A percentile compares a stretch with the other conserved stretches of the same genome.
These are phyloP conservation scores for Leucogyrophana mollusca DNA, from an alignment of 768 basidiomycete genomes.

Conservation along the genomic window DNA sequence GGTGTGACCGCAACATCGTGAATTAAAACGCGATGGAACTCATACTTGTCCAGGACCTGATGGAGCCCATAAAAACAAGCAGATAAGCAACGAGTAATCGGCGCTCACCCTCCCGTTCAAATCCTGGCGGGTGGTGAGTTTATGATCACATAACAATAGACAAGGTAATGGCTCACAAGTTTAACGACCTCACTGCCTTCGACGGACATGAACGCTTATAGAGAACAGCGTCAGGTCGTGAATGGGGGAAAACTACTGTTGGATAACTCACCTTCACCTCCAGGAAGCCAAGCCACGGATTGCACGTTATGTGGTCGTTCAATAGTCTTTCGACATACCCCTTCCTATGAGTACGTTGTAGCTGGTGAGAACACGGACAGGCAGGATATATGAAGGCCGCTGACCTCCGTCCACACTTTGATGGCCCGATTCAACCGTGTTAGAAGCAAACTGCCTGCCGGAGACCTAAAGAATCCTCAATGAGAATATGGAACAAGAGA, in stretches of 20 bases:
- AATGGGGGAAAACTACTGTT: not conserved
- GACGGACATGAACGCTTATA: slow-evolving; percentile 65
- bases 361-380: slow-evolving; percentile 4
- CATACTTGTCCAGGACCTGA: slow-evolving; percentile 54
- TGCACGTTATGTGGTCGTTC: slow-evolving; percentile 55
- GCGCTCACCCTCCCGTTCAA: slow-evolving; percentile 52
- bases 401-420: slow-evolving; percentile 72
- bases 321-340: slow-evolving; percentile 67
- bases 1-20: slow-evolving; percentile 73
- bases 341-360: slow-evolving; percentile 42
- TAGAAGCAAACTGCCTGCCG: slow-evolving; percentile 56
- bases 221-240: not conserved
- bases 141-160: slow-evolving; percentile 2
- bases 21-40: slow-evolving; percentile 60
- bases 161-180: slow-evolving; percentile 39
- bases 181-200: slow-evolving; percentile 62
- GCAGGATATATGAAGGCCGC: not conserved
- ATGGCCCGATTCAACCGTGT: slow-evolving; percentile 65
- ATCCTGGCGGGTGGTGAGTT: slow-evolving; percentile 37
- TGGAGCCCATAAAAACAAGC: not conserved
- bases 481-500: not conserved
- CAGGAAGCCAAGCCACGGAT: slow-evolving; percentile 67
- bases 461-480: slow-evolving; percentile 63
- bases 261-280: slow-evolving; percentile 47
- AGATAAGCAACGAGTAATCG: not conserved